Evolutionary conservation across 306 rosid genomes (phyloP), one percentile per base, ranked within the genome.

Genomic region (Abrus precatorius): DNA sequence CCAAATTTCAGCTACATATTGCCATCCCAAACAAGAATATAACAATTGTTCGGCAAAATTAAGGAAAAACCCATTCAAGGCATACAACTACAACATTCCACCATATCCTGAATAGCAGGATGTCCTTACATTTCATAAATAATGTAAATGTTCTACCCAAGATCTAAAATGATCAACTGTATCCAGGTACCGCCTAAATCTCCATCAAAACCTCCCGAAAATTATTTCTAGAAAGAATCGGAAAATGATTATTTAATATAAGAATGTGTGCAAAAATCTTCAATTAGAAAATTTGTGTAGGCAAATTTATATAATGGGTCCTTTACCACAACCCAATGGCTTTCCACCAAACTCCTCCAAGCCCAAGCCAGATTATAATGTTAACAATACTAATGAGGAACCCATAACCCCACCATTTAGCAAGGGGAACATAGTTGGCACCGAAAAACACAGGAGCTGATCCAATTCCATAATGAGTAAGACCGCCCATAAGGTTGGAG

Each of bases 351-450:
- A 85, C 71, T 43, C 98, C 97, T 73, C 99, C 99, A 28, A 82
- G 55, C 44, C 98, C 99, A 32, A 96, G 93, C 99, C 99, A 96
- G 85, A 96, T 96, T 64, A 96, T 48, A 69, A 96, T 86, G 81
- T 96, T 96, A 79, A 93, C 90, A 29, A 96, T 29, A 7, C 98
- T 93, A 0, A 96, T 82, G 71, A 96, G 47, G 87, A 96, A 93
- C 43, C 99, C 99, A 53, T 96, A 96, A 74, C 97, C 97, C 99
- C 99, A 93, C 98, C 99, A 96, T 83, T 96, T 49, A 55, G 88
- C 90, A 12, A 96, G 98, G 6, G 99, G 97, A 36, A 96, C 99
- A 55, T 96, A 96, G 85, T 93, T 93, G 57, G 99, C 99, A 7
- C 99, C 98, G 33, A 85, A 96, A 92, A 92, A 96, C 41, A 96